Evolutionary conservation across 1,139 yeast genomes (phyloP).

Genomic region (Kazachstania sp.): DNA sequence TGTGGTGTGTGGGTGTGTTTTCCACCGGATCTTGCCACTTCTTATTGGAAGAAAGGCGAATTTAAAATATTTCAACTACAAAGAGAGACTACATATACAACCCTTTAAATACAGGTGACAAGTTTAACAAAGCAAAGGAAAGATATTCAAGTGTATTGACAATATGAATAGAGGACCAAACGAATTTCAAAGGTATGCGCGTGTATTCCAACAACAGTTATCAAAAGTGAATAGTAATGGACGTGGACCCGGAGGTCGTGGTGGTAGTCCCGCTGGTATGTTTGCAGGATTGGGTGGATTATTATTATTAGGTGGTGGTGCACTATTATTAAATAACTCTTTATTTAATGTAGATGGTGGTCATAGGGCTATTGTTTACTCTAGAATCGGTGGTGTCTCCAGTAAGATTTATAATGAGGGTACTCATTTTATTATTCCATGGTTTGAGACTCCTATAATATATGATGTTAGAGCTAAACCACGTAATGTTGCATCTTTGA

Average conservation of each 20-base stretch:
- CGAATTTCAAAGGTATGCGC: slow-evolving; percentile 29
- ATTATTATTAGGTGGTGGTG: slow-evolving; percentile 62
- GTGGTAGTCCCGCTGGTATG: slow-evolving; percentile 45
- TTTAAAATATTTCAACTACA: too few relatives aligned
- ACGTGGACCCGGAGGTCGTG: slow-evolving; percentile 27
- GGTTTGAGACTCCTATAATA: slow-evolving; percentile 88
- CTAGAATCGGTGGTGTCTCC: slow-evolving; percentile 79
- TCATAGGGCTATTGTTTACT: slow-evolving; percentile 91
- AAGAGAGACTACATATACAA: too few relatives aligned
- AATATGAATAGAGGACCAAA: slow-evolving; percentile 24
- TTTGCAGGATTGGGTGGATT: slow-evolving; percentile 78
- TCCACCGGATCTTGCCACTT: too few relatives aligned
- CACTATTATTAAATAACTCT: slow-evolving; percentile 60
- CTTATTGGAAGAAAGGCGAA: too few relatives aligned
- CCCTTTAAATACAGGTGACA: background rate
- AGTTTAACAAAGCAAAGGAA: background rate
- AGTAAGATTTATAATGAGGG: slow-evolving; percentile 88
- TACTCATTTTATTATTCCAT: slow-evolving; percentile 87
- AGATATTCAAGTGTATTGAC: background rate
- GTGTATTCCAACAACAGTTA: slow-evolving; percentile 27
- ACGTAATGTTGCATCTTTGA: slow-evolving; percentile 90
- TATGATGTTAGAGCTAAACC: slow-evolving; percentile 97
- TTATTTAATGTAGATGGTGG: slow-evolving; percentile 98
- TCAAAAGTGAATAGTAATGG: slow-evolving; percentile 21
- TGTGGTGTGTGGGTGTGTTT: background rate